These are phyloP conservation scores for Erythrobasidium yunnanense DNA, from an alignment of 768 basidiomycete genomes.

Conservation along the genomic window DNA sequence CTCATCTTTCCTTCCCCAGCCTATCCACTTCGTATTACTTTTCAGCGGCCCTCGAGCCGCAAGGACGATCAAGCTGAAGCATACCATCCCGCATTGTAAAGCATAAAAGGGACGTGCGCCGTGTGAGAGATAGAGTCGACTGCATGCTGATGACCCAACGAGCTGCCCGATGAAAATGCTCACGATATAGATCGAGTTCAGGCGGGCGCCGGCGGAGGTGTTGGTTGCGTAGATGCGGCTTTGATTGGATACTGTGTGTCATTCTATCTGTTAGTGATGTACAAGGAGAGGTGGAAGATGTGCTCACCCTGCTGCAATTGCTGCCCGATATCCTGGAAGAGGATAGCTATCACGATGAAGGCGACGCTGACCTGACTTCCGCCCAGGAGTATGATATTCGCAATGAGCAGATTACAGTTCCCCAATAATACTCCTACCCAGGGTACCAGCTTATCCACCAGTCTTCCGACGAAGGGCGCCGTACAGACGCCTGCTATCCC, in stretches of 20 bases:
- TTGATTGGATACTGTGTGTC: conserved; percentile 9
- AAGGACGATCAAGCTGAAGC: background rate
- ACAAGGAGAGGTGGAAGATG: background rate
- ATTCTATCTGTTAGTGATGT: background rate
- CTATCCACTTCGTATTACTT: conserved; percentile 16
- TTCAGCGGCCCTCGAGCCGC: background rate
- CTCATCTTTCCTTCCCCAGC: conserved; percentile 14
- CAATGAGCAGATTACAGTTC: conserved; percentile 38
- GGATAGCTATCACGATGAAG: conserved; percentile 9
- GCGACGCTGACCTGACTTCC: conserved; percentile 2
- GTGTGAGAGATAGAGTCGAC: background rate
- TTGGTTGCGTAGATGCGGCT: conserved; percentile 16
- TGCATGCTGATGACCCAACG: conserved; percentile 3
- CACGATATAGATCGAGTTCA: conserved; percentile 22
- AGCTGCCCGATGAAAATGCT: conserved; percentile 21
- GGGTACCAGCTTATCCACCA: conserved; percentile 60
- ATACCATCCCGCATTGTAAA: conserved; percentile 2
- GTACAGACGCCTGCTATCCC: conserved; percentile 57
- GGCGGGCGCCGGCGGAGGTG: conserved; percentile 15
- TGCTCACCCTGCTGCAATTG: conserved; percentile 21
- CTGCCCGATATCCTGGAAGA: conserved; percentile 14
- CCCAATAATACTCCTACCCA: conserved; percentile 65
- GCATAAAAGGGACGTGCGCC: conserved; percentile 9
- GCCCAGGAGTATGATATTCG: background rate
- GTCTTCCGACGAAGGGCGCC: conserved; percentile 58